phyloP scores from a whole-genome alignment of 2,329 filamentous ascomycete species.

The Claviceps cyperi region DNA sequence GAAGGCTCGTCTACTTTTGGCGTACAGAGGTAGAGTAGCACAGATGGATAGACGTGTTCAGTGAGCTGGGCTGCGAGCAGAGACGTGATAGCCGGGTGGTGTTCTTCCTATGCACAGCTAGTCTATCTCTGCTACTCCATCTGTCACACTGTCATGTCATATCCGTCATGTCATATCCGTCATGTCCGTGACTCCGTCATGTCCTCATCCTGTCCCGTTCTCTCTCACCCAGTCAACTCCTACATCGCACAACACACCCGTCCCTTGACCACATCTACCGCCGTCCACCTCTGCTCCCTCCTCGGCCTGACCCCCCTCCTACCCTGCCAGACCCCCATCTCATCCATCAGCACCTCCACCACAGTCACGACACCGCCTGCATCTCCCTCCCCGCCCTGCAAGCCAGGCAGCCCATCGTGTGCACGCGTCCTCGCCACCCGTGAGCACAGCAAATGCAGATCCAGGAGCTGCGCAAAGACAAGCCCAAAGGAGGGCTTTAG shows the following conservation, averaged over 20 bases:
- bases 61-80: no score
- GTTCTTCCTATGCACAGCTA: no score
- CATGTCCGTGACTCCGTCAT: no score
- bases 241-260: background rate
- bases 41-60: no score
- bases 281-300: conserved; percentile 41
- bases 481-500: conserved; percentile 37
- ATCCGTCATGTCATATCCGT: no score
- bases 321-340: conserved; percentile 30
- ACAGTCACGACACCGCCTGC: conserved; percentile 20
- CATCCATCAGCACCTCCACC: conserved; percentile 38
- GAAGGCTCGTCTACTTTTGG: no score
- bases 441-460: conserved; percentile 39
- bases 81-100: no score
- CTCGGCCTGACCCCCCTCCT: conserved; percentile 14
- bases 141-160: no score
- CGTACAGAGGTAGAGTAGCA: no score
- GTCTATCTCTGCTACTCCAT: no score
- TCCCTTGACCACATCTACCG: conserved; percentile 21
- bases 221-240: background rate
- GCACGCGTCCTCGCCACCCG: conserved; percentile 23
- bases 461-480: conserved; percentile 38
- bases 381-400: background rate
- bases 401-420: conserved; percentile 14
- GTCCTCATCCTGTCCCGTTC: no score